These are phyloP conservation scores for Backusella tuberculispora DNA, from an alignment of 192 early-diverging fungal genomes.

Conservation along the genomic window DNA sequence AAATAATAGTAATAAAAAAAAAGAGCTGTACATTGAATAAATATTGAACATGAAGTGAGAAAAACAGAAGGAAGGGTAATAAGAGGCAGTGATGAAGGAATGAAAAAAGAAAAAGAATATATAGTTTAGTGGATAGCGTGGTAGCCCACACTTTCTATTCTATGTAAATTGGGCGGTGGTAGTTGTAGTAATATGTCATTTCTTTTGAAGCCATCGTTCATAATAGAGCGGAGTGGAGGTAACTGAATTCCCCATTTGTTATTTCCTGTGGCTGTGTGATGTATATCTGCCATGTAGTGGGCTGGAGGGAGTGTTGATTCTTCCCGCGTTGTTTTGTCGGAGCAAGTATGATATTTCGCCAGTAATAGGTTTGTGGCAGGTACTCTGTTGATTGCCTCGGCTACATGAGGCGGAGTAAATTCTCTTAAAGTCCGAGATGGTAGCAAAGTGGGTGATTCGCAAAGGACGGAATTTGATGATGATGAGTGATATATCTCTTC, in stretches of 20 bases:
- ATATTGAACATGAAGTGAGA: background rate
- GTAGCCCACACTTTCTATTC: background rate
- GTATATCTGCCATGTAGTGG: background rate
- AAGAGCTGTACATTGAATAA: constrained; percentile 7
- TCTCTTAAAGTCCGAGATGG: constrained; percentile 1
- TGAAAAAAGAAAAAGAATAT: background rate
- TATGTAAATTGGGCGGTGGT: constrained; percentile 10
- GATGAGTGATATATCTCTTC: background rate
- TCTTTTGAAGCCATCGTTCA: background rate
- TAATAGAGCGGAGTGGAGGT: constrained; percentile 29
- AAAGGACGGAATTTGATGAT: background rate
- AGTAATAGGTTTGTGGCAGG: constrained; percentile 4
- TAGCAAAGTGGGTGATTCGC: background rate
- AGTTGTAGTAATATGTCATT: background rate
- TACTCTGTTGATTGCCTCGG: background rate
- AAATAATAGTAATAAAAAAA: background rate
- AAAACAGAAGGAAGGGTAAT: background rate
- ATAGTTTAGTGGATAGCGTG: background rate
- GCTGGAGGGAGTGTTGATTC: background rate
- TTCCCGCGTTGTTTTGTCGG: background rate
- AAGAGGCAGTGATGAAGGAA: background rate
- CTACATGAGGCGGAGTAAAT: constrained; percentile 1
- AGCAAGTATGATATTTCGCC: constrained; percentile 16
- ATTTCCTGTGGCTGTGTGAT: constrained; percentile 1
- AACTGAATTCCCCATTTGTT: constrained; percentile 19